phyloP scores from a whole-genome alignment of 331 rosid genomes.

The Erythrophleum ivorense region DNA sequence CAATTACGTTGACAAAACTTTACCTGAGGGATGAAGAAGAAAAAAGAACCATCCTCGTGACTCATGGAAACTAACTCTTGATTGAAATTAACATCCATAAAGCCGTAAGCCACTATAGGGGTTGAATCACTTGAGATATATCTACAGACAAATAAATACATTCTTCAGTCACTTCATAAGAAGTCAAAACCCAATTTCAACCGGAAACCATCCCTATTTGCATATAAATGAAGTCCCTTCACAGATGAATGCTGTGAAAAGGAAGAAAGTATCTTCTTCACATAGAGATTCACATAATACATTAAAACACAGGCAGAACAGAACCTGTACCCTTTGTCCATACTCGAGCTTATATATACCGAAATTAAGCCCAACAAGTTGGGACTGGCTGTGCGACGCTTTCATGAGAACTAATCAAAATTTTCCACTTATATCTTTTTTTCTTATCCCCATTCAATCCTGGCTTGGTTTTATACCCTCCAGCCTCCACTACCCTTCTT shows the following conservation, averaged over 20 bases:
- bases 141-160: slow-evolving; percentile 49
- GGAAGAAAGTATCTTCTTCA: neutral
- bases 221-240: slow-evolving; percentile 27
- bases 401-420: slow-evolving; percentile 25
- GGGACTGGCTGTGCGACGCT: neutral
- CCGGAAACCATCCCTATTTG: slow-evolving; percentile 18
- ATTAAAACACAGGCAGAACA: slow-evolving; percentile 2
- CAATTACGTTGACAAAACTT: slow-evolving; percentile 26
- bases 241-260: neutral
- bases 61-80: slow-evolving; percentile 45
- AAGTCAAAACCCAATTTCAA: slow-evolving; percentile 20
- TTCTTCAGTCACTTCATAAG: slow-evolving; percentile 37
- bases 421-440: slow-evolving; percentile 6
- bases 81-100: slow-evolving; percentile 57
- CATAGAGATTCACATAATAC: slow-evolving; percentile 9
- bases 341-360: slow-evolving; percentile 15
- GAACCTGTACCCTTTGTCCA: slow-evolving; percentile 13
- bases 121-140: slow-evolving; percentile 68
- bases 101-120: slow-evolving; percentile 70
- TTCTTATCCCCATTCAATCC: neutral
- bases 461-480: neutral
- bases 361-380: slow-evolving; percentile 13
- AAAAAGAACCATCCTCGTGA: slow-evolving; percentile 60
- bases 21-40: slow-evolving; percentile 89
- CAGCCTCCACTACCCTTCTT: slow-evolving; percentile 20